Evolutionary conservation across 2,329 filamentous ascomycete genomes (phyloP), one percentile per base, ranked within the genome.

Genomic region (Ophiognomonia clavigignenti-juglandacearum): DNA sequence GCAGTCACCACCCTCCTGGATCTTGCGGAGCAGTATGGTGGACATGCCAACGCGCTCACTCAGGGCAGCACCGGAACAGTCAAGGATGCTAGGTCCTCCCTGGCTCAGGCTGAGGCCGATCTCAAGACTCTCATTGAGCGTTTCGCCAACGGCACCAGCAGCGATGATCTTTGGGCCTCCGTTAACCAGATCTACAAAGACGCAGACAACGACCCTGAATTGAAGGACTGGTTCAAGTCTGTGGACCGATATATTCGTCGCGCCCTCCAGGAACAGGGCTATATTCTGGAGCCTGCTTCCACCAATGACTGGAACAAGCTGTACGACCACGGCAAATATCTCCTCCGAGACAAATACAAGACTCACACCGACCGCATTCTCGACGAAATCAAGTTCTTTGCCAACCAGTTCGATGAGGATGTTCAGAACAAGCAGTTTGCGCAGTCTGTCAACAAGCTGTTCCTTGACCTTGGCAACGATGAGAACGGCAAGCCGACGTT

Each of bases 131-230:
- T 98, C 18, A 83, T 98, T 56, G 93, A 97, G 73, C 86, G 93
- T 39, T 97, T 96, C 59, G 93, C 93, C 62, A 97, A 98, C 66
- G 85, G 85, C 60, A 97, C 93, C 8, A 96, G 91, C 0, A 82
- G 83, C 27, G 85, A 95, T 54, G 88, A 95, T 56, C 72, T 97
- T 4, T 89, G 93, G 70, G 83, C 86, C 16, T 82, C 90, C 0
- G 85, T 98, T 65, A 85, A 90, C 56, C 78, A 82, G 54, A 84
- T 98, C 57, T 97, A 97, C 72, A 73, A 74, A 41, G 88, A 95
- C 64, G 90, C 93, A 4, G 88, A 97, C 54, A 77, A 76, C 18
- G 93, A 98, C 56, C 81, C 85, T 1, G 88, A 97, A 61, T 78
- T 98, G 45, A 89, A 85, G 67, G 73, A 80, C 48, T 98, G 92